A percentile compares a stretch with the other conserved stretches of the same genome.
Conservation (phyloP, 75 land plant species). For the Azolla pinnata region DNA sequence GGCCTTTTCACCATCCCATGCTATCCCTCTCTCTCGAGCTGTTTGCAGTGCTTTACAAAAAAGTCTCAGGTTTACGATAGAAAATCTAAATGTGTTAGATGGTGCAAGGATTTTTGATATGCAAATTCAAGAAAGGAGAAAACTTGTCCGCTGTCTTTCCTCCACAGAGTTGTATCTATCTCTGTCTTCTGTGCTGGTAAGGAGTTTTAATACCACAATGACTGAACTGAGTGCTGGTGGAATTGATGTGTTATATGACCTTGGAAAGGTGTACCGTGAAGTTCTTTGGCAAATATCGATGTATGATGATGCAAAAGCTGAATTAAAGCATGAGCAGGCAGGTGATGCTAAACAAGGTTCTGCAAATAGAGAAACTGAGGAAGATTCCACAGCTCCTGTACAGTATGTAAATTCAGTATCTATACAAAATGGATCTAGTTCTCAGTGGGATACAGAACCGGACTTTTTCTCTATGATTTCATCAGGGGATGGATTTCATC, state of each 20-base stretch:
- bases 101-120: constrained; percentile 45
- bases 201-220: constrained; percentile 15
- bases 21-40: constrained; percentile 59
- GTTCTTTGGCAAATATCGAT: constrained; percentile 14
- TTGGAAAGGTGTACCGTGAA: constrained; percentile 11
- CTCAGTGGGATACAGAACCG: constrained; percentile 65
- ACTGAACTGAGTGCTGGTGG: constrained; percentile 9
- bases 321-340: constrained; percentile 3
- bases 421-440: constrained; percentile 37
- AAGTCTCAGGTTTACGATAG: constrained; percentile 55
- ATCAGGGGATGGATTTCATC: constrained; percentile 58
- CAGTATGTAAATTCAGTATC: constrained; percentile 64
- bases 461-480: constrained; percentile 63
- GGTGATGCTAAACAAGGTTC: constrained; percentile 12
- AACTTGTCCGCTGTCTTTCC: constrained; percentile 9
- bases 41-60: constrained; percentile 70
- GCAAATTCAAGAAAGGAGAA: constrained; percentile 4
- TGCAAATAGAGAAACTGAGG: constrained; percentile 43
- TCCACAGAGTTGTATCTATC: constrained; percentile 17
- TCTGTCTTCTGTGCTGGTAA: constrained; percentile 15
- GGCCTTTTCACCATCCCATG: constrained; percentile 88
- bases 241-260: constrained; percentile 3
- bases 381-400: constrained; percentile 36
- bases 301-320: constrained; percentile 9
- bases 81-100: constrained; percentile 19